These are phyloP conservation scores for Alternaria postmessia DNA, from an alignment of 2,329 filamentous ascomycete genomes.

Conservation along the genomic window DNA sequence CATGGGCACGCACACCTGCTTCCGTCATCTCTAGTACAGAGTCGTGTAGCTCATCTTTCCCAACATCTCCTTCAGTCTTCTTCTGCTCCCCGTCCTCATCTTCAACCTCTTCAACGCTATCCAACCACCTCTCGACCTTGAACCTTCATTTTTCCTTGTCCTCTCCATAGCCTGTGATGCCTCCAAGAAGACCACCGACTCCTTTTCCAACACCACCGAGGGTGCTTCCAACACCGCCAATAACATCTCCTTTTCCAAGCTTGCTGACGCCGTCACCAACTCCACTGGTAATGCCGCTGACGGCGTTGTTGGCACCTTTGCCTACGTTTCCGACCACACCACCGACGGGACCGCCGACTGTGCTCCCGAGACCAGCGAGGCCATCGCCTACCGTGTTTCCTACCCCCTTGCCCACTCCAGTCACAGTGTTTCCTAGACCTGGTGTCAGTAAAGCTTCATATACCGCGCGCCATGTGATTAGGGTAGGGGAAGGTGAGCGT, in stretches of 20 bases:
- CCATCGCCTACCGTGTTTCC: conserved; percentile 48
- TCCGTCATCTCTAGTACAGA: neutral
- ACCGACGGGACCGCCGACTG: conserved; percentile 52
- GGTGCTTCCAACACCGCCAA: conserved; percentile 54
- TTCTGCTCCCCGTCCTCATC: neutral
- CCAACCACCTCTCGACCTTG: conserved; percentile 24
- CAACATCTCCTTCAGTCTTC: neutral
- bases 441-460: neutral
- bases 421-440: conserved; percentile 46
- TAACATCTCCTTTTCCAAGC: conserved; percentile 55
- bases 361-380: conserved; percentile 49
- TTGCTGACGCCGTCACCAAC: conserved; percentile 57
- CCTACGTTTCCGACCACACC: conserved; percentile 54
- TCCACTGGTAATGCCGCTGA: conserved; percentile 52
- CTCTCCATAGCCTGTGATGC: conserved; percentile 37
- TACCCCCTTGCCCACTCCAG: conserved; percentile 46
- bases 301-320: conserved; percentile 53
- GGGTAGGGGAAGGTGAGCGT: neutral
- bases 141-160: conserved; percentile 29
- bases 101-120: neutral
- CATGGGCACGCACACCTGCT: neutral
- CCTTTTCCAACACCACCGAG: conserved; percentile 52
- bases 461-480: neutral
- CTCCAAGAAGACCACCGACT: conserved; percentile 48
- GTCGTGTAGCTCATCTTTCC: neutral